Base-by-base conservation (phyloP, 2,329 filamentous ascomycete species). In the Biscogniauxia mediterranea region DNA sequence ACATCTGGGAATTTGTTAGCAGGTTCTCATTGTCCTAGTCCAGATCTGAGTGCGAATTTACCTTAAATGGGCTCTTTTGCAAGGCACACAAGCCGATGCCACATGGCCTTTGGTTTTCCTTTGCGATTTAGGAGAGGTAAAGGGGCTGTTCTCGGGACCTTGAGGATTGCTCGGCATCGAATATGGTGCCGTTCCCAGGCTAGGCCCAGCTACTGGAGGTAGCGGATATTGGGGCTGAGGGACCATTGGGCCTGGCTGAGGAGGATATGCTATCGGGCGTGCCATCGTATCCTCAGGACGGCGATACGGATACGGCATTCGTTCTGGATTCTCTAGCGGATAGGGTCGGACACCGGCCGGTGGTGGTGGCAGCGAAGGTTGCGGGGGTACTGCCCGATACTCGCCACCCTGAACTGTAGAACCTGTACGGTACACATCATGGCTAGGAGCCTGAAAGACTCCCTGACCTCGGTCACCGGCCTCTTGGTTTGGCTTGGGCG, bases 71-170 rank as follows among this genome's bases (percentile, higher is more conserved):
- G 91, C 91, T 75, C 87, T 88, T 74, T 94, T 94, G 79, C 91
- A 95, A 62, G 92, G 92, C 67, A 94, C 88, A 73, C 91, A 95
- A 25, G 91, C 91, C 42, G 90, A 93, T 56, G 90, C 90, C 57
- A 94, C 91, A 78, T 95, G 91, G 15, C 90, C 89, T 73, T 92
- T 92, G 5, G 89, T 88, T 74, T 89, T 89, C 66, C 87, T 81
- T 64, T 87, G 85, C 6, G 84, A 80, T 68, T 86, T 88, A 1
- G 85, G 83, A 49, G 85, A 86, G 11, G 79, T 76, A 64, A 81
- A 83, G 2, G 79, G 74, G 42, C 79, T 75, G 23, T 73, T 74
- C 46, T 86, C 83, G n/a, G 76, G 71, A 8, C 75, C 71, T 60
- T 75, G 70, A 15, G 78, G 73, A 23, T 76, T 76, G 38, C 68